Evolutionary conservation across 208 protist species (phyloP).

Genomic region (Trypanosomatidae sp.): DNA sequence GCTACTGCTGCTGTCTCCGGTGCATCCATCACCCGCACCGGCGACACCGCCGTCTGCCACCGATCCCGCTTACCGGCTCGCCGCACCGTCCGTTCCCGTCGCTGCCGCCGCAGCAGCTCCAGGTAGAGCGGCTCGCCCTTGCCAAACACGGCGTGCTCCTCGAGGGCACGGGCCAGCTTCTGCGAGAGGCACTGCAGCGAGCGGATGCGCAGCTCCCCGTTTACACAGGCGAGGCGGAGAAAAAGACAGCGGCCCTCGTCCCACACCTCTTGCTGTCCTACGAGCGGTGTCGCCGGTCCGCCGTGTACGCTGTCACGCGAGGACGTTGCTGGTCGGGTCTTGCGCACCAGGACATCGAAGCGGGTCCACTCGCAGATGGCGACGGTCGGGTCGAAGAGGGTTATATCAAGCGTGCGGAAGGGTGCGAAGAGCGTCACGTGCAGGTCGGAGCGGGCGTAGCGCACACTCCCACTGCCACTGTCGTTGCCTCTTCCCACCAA

Average conservation of each 20-base stretch:
- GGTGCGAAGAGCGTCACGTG: slow-evolving; percentile 62
- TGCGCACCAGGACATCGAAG: slow-evolving; percentile 79
- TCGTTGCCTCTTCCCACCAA: not conserved
- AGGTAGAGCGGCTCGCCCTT: slow-evolving; percentile 54
- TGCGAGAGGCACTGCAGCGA: slow-evolving; percentile 64
- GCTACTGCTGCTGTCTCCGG: no score
- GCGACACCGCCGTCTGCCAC: no score
- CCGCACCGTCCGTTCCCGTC: no score
- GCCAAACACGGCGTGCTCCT: slow-evolving; percentile 63
- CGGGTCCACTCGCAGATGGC: slow-evolving; percentile 68
- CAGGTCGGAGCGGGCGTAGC: slow-evolving; percentile 36
- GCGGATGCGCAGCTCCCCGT: slow-evolving; percentile 82
- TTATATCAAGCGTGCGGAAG: slow-evolving; percentile 76
- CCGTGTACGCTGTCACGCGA: no score
- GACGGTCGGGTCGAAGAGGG: slow-evolving; percentile 43
- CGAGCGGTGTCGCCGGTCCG: slow-evolving; percentile 3
- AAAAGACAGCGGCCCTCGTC: slow-evolving; percentile 55
- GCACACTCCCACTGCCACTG: not conserved
- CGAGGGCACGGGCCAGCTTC: slow-evolving; percentile 46
- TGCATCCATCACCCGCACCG: no score
- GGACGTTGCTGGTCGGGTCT: no score
- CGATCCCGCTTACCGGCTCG: no score
- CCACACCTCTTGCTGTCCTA: slow-evolving; percentile 39
- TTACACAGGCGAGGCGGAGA: slow-evolving; percentile 67
- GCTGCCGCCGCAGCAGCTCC: slow-evolving; percentile 60